Evolutionary conservation across 768 basidiomycete genomes (phyloP), one percentile per base, ranked within the genome.

Genomic region (Lactifluus volemus): DNA sequence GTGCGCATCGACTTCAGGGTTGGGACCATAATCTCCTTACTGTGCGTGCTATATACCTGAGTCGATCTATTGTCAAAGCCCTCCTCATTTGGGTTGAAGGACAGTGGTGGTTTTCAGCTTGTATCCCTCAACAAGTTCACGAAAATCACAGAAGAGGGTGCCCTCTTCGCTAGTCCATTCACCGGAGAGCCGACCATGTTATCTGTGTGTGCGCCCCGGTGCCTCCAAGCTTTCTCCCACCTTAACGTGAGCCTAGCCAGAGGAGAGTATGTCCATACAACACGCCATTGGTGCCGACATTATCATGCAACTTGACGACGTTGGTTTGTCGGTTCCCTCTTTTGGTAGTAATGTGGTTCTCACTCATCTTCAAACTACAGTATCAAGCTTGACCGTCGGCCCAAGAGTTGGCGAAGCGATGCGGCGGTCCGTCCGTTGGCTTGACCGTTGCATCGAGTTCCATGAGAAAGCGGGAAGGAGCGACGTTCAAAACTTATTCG

Each of bases 301-400:
- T 61, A 92, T 96, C 63, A 95, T 96, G 93, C 92, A 92, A 70
- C 79, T 93, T 17, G 92, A 94, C 70, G 92, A 94, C 72, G 92
- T 94, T 53, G 90, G 90, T 87, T 67, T 41, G 52, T 56, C 29
- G 0, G 41, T 38, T 58, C 36, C 34, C 38, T 5, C 14, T 44
- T 39, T 36, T 2, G n/a, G 36, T 8, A 11, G 34, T 21, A 19
- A 8, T n/a, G 14, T 19, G 14, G 14, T 56, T 38, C 44, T 11
- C 15, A 42, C 45, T 29, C 59, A 64, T 60, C 58, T 60, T 45
- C 65, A 49, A 61, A 67, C 41, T 94, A 0, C 82, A 87, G 92
- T 95, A 0, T 83, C 88, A 39, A 92, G 89, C 71, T 72, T 94
- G 47, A 89, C 88, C 0, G 79, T 81, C 5, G 92, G 90, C 17